Conservation (phyloP, 306 rosid species). For the Prunus campanulata region DNA sequence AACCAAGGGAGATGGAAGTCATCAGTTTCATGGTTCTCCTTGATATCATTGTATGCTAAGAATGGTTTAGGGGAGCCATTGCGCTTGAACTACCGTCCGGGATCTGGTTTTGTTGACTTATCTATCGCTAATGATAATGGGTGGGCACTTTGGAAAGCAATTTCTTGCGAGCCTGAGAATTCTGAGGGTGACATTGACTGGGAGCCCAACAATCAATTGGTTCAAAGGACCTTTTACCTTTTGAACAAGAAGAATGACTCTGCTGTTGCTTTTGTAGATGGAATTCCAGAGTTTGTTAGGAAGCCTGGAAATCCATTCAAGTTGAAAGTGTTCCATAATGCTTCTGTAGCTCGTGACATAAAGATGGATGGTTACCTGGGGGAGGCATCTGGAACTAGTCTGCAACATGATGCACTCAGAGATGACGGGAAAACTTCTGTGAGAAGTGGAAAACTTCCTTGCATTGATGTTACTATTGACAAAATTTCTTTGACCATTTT, state of each 20-base stretch:
- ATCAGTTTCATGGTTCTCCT: constrained; percentile 68
- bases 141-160: constrained; percentile 60
- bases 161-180: constrained; percentile 46
- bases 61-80: constrained; percentile 64
- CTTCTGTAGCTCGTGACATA: constrained; percentile 38
- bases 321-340: constrained; percentile 66
- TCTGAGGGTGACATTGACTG: constrained; percentile 50
- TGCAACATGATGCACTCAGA: constrained; percentile 22
- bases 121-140: constrained; percentile 56
- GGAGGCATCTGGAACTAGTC: constrained; percentile 39
- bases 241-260: constrained; percentile 75
- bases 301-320: constrained; percentile 93
- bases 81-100: constrained; percentile 64
- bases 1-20: constrained; percentile 62
- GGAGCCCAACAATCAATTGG: constrained; percentile 60
- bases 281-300: constrained; percentile 68
- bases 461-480: constrained; percentile 51
- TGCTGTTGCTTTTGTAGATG: constrained; percentile 82
- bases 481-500: constrained; percentile 61
- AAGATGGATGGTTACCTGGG: constrained; percentile 33
- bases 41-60: constrained; percentile 79
- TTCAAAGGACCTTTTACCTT: constrained; percentile 58
- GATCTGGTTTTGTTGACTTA: constrained; percentile 80
- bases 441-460: constrained; percentile 46
- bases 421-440: constrained; percentile 38